phyloP scores from a whole-genome alignment of 1,284 basidiomycete genomes.

The Pseudozyma sp. region DNA sequence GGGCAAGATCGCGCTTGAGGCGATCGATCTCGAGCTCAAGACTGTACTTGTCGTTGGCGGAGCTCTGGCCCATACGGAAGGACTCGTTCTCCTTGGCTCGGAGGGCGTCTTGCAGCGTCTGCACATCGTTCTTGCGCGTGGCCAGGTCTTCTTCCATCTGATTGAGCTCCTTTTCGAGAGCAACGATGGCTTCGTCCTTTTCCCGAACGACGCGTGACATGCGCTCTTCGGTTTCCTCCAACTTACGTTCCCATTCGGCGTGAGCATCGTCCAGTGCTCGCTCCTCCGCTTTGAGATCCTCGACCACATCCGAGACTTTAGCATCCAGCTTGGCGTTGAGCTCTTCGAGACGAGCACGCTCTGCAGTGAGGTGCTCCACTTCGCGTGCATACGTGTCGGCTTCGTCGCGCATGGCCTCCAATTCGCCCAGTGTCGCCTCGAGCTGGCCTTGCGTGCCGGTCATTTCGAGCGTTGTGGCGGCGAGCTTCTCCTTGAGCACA shows the following conservation, averaged over 20 bases:
- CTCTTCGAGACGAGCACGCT: conserved; percentile 47
- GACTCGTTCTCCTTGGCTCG: conserved; percentile 73
- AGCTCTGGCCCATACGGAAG: conserved; percentile 81
- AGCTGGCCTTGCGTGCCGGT: conserved; percentile 36
- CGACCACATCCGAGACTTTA: conserved; percentile 67
- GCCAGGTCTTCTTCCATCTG: conserved; percentile 50
- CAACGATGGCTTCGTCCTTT: conserved; percentile 56
- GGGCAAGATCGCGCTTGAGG: conserved; percentile 83
- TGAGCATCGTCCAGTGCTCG: conserved; percentile 68
- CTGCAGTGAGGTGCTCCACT: conserved; percentile 45
- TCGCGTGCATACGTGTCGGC: conserved; percentile 45
- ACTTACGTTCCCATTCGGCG: conserved; percentile 70
- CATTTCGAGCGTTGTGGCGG: conserved; percentile 31
- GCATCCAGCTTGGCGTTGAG: conserved; percentile 61
- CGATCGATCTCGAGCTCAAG: conserved; percentile 91
- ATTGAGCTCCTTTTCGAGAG: conserved; percentile 59
- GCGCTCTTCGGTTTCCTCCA: conserved; percentile 59
- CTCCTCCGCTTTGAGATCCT: conserved; percentile 70
- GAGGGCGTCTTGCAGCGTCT: conserved; percentile 77
- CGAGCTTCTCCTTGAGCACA: conserved; percentile 53
- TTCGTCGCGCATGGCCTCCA: conserved; percentile 54
- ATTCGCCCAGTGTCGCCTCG: conserved; percentile 43
- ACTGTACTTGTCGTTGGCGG: conserved; percentile 84
- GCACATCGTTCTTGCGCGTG: conserved; percentile 50
- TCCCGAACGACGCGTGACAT: conserved; percentile 56